Conservation (phyloP, 192 early-diverging fungal species). For the Backusella luteola region DNA sequence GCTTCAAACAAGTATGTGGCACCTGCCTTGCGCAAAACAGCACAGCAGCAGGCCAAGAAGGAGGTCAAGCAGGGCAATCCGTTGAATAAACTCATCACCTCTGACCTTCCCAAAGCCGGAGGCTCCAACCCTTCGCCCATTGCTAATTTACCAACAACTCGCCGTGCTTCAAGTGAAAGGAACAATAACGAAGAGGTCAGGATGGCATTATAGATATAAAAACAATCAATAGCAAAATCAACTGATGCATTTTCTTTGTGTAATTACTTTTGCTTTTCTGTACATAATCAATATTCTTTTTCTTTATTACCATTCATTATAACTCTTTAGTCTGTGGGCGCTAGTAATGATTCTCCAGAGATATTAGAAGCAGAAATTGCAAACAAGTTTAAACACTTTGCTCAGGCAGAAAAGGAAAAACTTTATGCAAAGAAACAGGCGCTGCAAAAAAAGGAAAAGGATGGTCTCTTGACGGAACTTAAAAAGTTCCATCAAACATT, state of each 20-base stretch:
- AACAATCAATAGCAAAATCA: background rate
- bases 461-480: conserved; percentile 73
- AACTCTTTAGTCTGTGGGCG: background rate
- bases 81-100: conserved; percentile 28
- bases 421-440: conserved; percentile 75
- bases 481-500: conserved; percentile 78
- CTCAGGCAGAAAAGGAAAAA: conserved; percentile 73
- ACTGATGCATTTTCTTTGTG: background rate
- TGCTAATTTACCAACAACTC: conserved; percentile 9
- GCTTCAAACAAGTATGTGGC: conserved; percentile 85
- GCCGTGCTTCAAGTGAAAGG: conserved; percentile 15
- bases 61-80: conserved; percentile 13
- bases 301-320: background rate
- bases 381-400: conserved; percentile 59
- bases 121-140: conserved; percentile 11
- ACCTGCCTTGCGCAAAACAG: conserved; percentile 68
- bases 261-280: background rate
- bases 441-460: conserved; percentile 71
- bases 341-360: conserved; percentile 10
- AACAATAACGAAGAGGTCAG: conserved; percentile 3
- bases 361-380: conserved; percentile 53
- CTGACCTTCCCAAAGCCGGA: conserved; percentile 26
- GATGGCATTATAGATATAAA: background rate
- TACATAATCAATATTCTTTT: background rate
- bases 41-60: conserved; percentile 26